Base-by-base conservation (phyloP, 2,329 filamentous ascomycete species). In the Talaromyces sp. region DNA sequence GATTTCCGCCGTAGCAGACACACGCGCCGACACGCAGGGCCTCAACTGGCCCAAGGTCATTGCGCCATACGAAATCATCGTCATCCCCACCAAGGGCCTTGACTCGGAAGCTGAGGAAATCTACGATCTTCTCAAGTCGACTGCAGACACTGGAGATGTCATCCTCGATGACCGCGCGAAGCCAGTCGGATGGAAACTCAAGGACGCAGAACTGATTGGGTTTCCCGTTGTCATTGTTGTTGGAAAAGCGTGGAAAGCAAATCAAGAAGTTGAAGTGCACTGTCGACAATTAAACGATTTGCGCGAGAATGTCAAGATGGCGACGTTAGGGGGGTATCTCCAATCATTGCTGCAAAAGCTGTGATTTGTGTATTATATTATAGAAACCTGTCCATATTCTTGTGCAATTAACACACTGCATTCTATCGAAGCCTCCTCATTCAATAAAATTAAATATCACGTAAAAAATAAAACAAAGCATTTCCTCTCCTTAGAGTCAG, bases 11-110 rank as follows among this genome's bases (percentile, higher is more conserved):
- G 85, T 94, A 0, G 92, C 92, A 1, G 88, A 93, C 64, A 83
- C 88, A 43, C 79, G 91, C 10, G 82, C 86, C 0, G 91, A 96
- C 65, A 70, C 81, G 2, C 83, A 79, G 69, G 94, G 92, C 0
- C 80, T 97, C 8, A 91, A 91, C 67, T 99, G 94, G 94, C 94
- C 94, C 0, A 81, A 87, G 6, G 86, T 80, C 10, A 92, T 97
- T 64, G 91, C 94, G 2, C 94, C 94, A 0, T 97, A 89, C 68
- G 88, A 93, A 67, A 86, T 86, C 0, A 80, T 88, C 11, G 77
- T 97, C 1, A 76, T 96, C 74, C 84, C 32, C 73, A 79, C 21
- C 72, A 80, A 62, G 74, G 77, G 10, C 64, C 78, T 56, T 74
- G 79, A 62, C 68, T 77, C 14, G 81, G 84, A 73, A 21, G 84